Evolutionary conservation across 768 basidiomycete species (phyloP).

Genomic region (Xerocomellus amylosporus): DNA sequence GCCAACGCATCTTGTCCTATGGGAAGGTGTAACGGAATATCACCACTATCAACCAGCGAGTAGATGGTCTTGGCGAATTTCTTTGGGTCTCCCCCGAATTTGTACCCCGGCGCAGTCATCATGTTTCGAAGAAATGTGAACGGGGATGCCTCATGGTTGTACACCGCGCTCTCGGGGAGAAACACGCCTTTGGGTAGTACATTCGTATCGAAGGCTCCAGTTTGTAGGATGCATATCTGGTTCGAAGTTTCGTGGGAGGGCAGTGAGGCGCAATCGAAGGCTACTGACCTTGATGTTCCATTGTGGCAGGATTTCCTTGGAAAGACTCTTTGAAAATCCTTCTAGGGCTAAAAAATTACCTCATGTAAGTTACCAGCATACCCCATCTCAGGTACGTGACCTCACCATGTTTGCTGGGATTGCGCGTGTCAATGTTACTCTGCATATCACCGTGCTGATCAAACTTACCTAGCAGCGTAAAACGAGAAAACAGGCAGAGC

Average conservation of each 20-base stretch:
- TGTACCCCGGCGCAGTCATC: neutral
- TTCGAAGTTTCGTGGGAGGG: neutral
- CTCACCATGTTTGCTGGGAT: slow-evolving; percentile 20
- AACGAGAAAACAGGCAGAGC: slow-evolving; percentile 11
- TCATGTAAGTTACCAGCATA: neutral
- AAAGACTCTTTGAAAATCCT: slow-evolving; percentile 33
- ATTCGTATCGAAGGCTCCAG: slow-evolving; percentile 16
- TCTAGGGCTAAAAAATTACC: slow-evolving; percentile 28
- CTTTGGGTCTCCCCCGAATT: slow-evolving; percentile 9
- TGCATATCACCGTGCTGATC: slow-evolving; percentile 7
- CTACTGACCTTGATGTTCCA: slow-evolving; percentile 39
- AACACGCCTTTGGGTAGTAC: neutral
- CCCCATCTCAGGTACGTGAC: neutral
- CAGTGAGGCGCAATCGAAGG: neutral
- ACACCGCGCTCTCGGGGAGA: slow-evolving; percentile 9
- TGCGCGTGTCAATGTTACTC: neutral
- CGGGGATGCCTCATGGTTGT: neutral
- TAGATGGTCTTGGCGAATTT: slow-evolving; percentile 11
- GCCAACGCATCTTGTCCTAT: slow-evolving; percentile 15
- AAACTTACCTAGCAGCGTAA: slow-evolving; percentile 19
- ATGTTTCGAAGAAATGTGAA: neutral
- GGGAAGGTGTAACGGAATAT: slow-evolving; percentile 13
- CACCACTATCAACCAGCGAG: neutral
- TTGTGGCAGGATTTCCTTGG: slow-evolving; percentile 36
- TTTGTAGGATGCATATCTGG: slow-evolving; percentile 20